These are phyloP conservation scores for Diaporthe sp. DNA, from an alignment of 2,329 filamentous ascomycete species.

Conservation along the genomic window DNA sequence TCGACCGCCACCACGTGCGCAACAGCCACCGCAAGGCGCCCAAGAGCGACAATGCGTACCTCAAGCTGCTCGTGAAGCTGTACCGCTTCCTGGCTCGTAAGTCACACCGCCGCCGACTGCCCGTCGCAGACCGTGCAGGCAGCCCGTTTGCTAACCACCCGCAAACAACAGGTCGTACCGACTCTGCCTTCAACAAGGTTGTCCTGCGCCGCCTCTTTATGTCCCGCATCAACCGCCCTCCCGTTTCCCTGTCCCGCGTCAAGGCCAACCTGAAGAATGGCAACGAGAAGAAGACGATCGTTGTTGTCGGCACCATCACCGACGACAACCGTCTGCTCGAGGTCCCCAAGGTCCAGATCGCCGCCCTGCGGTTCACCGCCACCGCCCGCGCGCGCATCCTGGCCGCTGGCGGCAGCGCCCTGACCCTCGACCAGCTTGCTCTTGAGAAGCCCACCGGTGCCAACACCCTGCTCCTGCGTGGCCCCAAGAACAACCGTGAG, in stretches of 20 bases:
- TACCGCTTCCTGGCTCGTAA: conserved; percentile 97
- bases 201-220: conserved; percentile 97
- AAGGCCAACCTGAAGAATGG: conserved; percentile 77
- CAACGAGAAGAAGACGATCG: conserved; percentile 84
- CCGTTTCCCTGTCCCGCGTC: conserved; percentile 94
- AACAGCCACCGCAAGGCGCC: conserved; percentile 89
- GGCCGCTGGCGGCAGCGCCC: conserved; percentile 92
- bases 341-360: conserved; percentile 93
- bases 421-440: conserved; percentile 98
- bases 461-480: conserved; percentile 97
- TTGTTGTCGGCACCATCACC: conserved; percentile 94
- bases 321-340: conserved; percentile 96
- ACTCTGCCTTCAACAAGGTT: conserved; percentile 98
- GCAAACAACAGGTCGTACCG: conserved; percentile 82
- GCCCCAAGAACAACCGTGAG: conserved; percentile 98
- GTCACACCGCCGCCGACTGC: conserved; percentile 53
- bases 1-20: conserved; percentile 78
- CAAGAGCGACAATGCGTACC: conserved; percentile 97
- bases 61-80: conserved; percentile 97
- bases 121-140: neutral
- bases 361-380: conserved; percentile 95
- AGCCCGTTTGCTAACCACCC: neutral
- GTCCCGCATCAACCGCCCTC: conserved; percentile 98
- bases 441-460: conserved; percentile 93
- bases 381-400: conserved; percentile 94